Conservation (phyloP, 805 yeast species). For the Saturnispora sanitii region DNA sequence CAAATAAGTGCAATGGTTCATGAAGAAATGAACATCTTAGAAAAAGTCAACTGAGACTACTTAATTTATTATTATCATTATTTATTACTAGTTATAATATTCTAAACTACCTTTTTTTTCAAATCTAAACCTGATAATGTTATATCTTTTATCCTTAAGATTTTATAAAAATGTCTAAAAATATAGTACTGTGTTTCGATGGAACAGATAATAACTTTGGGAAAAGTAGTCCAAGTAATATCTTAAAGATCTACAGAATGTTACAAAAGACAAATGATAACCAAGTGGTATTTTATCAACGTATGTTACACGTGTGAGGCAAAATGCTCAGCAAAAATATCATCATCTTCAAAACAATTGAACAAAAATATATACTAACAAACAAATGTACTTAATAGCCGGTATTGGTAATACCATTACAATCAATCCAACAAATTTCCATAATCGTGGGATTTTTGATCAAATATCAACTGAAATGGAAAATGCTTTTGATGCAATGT, state of each 20-base stretch:
- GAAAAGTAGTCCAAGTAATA: conserved; percentile 43
- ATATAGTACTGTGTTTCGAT: conserved; percentile 49
- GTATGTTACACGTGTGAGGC: conserved; percentile 15
- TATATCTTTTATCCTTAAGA: too few species aligned
- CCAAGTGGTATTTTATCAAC: conserved; percentile 54
- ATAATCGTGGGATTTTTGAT: conserved; percentile 5
- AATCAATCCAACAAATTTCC: conserved; percentile 27
- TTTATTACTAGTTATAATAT: background rate
- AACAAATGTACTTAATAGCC: conserved; percentile 27
- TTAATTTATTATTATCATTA: background rate
- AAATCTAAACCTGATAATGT: too few species aligned
- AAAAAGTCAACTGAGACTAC: background rate
- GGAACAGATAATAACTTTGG: conserved; percentile 56
- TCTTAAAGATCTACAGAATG: conserved; percentile 42
- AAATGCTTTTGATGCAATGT: conserved; percentile 7
- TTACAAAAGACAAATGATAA: conserved; percentile 34
- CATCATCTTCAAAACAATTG: too few species aligned
- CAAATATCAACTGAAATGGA: background rate
- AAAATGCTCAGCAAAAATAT: too few species aligned
- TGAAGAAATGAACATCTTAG: conserved; percentile 9
- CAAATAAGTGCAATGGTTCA: conserved; percentile 40
- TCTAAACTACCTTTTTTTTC: too few species aligned
- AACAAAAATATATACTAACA: too few species aligned
- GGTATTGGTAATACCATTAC: conserved; percentile 51
- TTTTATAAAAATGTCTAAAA: too few species aligned